Conservation (phyloP, 164 flowering plant genomes). For the Sextonia rubra region DNA sequence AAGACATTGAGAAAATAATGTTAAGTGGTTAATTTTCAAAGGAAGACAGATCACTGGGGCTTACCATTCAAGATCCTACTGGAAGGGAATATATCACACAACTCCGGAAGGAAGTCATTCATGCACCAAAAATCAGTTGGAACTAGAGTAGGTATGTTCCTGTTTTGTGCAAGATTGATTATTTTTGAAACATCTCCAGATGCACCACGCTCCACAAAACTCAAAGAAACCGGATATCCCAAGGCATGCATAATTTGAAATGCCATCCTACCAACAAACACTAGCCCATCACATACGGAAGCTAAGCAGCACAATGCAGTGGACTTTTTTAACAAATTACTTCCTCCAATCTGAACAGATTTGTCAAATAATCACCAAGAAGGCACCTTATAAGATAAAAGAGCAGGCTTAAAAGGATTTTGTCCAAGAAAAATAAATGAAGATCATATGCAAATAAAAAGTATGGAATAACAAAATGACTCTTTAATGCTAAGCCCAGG, state of each 20-base stretch:
- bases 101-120: slow-evolving; percentile 19
- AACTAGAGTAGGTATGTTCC: slow-evolving; percentile 41
- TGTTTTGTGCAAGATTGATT: slow-evolving; percentile 39
- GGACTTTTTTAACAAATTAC: slow-evolving; percentile 51
- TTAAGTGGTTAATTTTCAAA: background rate
- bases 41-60: background rate
- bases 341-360: slow-evolving; percentile 80
- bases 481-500: background rate
- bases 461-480: too few species aligned
- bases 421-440: background rate
- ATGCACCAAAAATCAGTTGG: slow-evolving; percentile 72
- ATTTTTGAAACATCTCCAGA: slow-evolving; percentile 40
- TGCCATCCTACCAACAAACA: slow-evolving; percentile 79
- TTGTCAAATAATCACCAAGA: background rate
- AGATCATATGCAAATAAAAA: background rate
- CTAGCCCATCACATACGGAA: slow-evolving; percentile 67
- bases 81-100: slow-evolving; percentile 36
- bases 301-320: slow-evolving; percentile 58
- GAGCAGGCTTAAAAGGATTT: background rate
- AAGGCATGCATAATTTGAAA: slow-evolving; percentile 85
- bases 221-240: slow-evolving; percentile 52
- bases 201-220: slow-evolving; percentile 47
- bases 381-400: background rate
- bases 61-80: slow-evolving; percentile 53
- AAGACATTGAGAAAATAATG: background rate